Base-by-base conservation (phyloP, 2,329 filamentous ascomycete genomes). In the Epichloe sibirici region DNA sequence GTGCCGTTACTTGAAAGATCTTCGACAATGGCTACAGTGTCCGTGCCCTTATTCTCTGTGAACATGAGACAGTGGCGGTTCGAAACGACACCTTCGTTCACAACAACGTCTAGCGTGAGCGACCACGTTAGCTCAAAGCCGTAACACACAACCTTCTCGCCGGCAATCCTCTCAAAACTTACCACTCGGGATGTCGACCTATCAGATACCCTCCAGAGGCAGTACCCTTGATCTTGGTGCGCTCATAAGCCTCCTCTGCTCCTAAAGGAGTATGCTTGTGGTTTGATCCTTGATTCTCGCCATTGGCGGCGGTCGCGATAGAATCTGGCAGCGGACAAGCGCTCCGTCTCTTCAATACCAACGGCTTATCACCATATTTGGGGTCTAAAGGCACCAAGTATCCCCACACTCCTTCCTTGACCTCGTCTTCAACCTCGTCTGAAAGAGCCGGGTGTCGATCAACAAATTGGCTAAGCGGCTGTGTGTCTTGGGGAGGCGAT, bases 1-100 rank as follows among this genome's bases (percentile, higher is more conserved):
- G 94, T 98, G 49, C 93, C 93, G 65, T 98, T 98, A 64, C 84
- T 93, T 6, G 93, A 98, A 21, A 97, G 72, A 66, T 98, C 93
- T 66, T 98, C 90, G 5, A 98, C 69, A 12, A 97, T 79, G 8
- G 89, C 91, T 43, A 81, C 76, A 58, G 74, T 78, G 66, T 79
- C 74, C 15, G 71, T 68, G 9, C 73, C 76, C 58, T 79, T 79
- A 56, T 79, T 79, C 62, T 82, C 77, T 23, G 71, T 75, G 61
- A 86, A 88, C 2, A 88, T 59, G 8, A 88, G 70, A 57, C 84
- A 88, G 67, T 90, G 87, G 4, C 90, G 80, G 64, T 97, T 97
- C 17, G 90, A 96, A 44, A 96, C 83, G 4, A 88, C 88, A 1
- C 82, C 83, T 49, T 87, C 84, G 53, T 86, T 78, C 51, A 96